Base-by-base conservation (phyloP, 805 yeast genomes). In the Candida incommunis region DNA sequence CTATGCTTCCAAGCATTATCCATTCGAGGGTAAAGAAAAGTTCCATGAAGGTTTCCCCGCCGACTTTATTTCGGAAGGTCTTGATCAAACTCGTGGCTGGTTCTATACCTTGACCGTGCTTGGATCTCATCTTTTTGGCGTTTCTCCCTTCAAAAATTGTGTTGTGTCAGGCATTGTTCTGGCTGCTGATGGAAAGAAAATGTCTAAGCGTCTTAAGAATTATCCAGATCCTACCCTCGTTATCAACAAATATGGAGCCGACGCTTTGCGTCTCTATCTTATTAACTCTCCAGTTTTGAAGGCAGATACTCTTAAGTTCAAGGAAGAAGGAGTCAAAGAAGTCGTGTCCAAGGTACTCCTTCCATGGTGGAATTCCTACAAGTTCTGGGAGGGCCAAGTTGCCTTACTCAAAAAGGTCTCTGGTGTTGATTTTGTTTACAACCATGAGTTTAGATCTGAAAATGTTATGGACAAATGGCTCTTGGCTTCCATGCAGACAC, bases 21-120 rank as follows among this genome's bases (percentile, higher is more conserved):
- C 99, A 53, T 92, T 92, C 63, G 96, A 90, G 68, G 75, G 76
- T 60, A 67, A 76, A 61, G 87, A 84, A 15, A 64, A 63, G 42
- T 90, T 90, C 68, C 59, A 68, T 29, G 62, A 74, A 46, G 75
- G 83, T 42, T 94, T 85, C 80, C 98, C 98, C 41, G 99, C 95
- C 41, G 90, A 92, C 66, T 92, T 92, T 67, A 92, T 92, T 58
- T 82, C 96, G 48, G 99, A 92, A 73, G 99, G 99, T 69, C 76
- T 92, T 57, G 99, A 92, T 69, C 99, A 92, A 72, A 92, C 99
- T 48, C 85, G 99, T 77, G 99, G 99, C 63, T 92, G 99, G 99
- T 92, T 92, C 70, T 92, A 92, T 67, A 92, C 98, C 44, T 74
- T 92, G 64, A 81, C 94, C 41, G 96, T 92, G 22, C 74, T 92